Evolutionary conservation across 2,329 filamentous ascomycete genomes (phyloP).

Genomic region (Penicillium verrucosum): DNA sequence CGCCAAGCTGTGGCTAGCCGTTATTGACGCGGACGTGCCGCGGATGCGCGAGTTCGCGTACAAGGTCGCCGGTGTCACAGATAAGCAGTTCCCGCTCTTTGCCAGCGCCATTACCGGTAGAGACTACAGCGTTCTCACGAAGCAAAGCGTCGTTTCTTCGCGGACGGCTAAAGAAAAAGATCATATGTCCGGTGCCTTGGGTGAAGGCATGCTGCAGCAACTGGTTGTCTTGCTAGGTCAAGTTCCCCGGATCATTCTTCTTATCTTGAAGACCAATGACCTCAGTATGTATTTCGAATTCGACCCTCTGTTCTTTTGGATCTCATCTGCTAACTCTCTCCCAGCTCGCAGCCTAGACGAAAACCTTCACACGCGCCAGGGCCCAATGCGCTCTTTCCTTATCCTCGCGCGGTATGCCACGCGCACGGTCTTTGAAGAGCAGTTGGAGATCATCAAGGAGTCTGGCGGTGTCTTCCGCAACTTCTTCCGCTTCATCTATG

Average conservation of each 20-base stretch:
- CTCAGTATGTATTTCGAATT: conserved; percentile 55
- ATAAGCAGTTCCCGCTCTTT: conserved; percentile 91
- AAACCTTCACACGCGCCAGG: conserved; percentile 58
- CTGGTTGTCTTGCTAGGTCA: conserved; percentile 83
- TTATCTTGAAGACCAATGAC: conserved; percentile 98
- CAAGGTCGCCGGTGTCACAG: conserved; percentile 82
- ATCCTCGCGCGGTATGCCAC: conserved; percentile 64
- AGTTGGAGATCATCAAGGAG: conserved; percentile 51
- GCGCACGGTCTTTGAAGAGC: conserved; percentile 60
- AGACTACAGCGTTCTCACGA: conserved; percentile 73
- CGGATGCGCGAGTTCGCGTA: conserved; percentile 84
- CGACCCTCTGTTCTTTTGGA: neutral
- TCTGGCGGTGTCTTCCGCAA: conserved; percentile 53
- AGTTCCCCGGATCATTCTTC: conserved; percentile 85
- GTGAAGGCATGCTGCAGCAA: conserved; percentile 83
- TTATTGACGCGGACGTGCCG: conserved; percentile 82
- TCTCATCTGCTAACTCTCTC: conserved; percentile 4
- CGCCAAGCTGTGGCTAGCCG: conserved; percentile 94
- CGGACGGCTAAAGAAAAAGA: conserved; percentile 77
- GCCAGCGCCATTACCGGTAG: conserved; percentile 93
- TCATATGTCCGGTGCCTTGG: conserved; percentile 76
- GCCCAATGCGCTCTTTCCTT: conserved; percentile 60
- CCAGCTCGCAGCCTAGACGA: conserved; percentile 82
- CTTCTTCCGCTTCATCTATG: conserved; percentile 49
- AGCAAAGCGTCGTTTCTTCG: conserved; percentile 53